A percentile compares a stretch with the other conserved stretches of the same genome.
phyloP scores from a whole-genome alignment of 257 asterid genomes.

The Jacaranda mimosifolia region DNA sequence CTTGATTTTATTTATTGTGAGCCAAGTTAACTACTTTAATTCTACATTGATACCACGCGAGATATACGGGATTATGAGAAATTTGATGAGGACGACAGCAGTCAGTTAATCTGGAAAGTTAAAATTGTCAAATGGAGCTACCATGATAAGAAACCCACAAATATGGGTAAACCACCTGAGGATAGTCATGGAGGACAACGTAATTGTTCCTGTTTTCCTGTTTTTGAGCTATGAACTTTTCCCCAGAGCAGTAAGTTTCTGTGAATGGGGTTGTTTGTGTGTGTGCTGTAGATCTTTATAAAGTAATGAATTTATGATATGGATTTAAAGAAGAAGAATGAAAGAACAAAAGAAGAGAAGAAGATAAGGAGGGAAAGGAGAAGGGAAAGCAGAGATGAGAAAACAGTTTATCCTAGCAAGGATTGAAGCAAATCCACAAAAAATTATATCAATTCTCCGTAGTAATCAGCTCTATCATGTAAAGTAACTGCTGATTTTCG shows the following conservation, averaged over 20 bases:
- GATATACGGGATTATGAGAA: not conserved
- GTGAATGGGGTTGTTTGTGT: not conserved
- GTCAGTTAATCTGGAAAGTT: constrained; percentile 3
- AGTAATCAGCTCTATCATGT: constrained; percentile 8
- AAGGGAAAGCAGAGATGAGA: constrained; percentile 18
- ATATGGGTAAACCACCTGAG: constrained; percentile 2
- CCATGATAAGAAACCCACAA: not conserved
- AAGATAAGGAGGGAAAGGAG: not conserved
- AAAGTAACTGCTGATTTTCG: constrained; percentile 19
- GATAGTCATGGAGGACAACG: constrained; percentile 13
- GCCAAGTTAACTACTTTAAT: not conserved
- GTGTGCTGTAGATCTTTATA: not conserved
- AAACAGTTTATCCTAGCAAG: not conserved
- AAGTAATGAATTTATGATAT: constrained; percentile 12
- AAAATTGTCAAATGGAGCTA: constrained; percentile 1
- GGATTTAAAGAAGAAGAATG: not conserved
- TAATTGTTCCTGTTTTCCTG: not conserved
- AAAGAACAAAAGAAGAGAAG: constrained; percentile 6
- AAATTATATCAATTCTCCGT: not conserved
- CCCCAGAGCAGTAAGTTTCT: constrained; percentile 1
- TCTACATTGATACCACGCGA: constrained; percentile 3
- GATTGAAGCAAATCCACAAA: not conserved
- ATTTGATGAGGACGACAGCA: constrained; percentile 8
- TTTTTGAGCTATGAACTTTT: not conserved
- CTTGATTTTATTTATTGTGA: not conserved